phyloP scores from a whole-genome alignment of 306 rosid genomes.

The Echinosophora koreensis region DNA sequence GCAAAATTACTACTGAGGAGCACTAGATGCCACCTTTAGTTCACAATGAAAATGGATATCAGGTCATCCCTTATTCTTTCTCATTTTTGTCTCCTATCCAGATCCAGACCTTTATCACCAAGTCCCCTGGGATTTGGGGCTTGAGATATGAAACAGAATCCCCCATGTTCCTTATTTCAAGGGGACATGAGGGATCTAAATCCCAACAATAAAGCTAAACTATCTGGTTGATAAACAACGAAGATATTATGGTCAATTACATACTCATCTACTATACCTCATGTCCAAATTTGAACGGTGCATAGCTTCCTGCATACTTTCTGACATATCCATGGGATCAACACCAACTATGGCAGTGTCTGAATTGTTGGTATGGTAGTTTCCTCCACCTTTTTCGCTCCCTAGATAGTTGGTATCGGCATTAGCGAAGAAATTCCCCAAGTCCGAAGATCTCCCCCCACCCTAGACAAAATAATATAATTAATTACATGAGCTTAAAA shows the following conservation, averaged over 20 bases:
- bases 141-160: constrained; percentile 16
- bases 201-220: constrained; percentile 13
- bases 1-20: constrained; percentile 32
- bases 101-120: constrained; percentile 19
- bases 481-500: constrained; percentile 38
- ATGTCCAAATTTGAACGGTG: constrained; percentile 94
- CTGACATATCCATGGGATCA: constrained; percentile 97
- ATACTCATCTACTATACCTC: constrained; percentile 72
- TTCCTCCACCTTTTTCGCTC: constrained; percentile 67
- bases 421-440: constrained; percentile 87
- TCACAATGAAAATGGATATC: constrained; percentile 15
- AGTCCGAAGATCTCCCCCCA: constrained; percentile 77
- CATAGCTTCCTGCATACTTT: constrained; percentile 99
- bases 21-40: constrained; percentile 20
- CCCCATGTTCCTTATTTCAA: constrained; percentile 34
- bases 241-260: constrained; percentile 43
- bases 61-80: constrained; percentile 21
- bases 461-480: constrained; percentile 66
- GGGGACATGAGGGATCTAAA: constrained; percentile 31
- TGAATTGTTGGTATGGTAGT: constrained; percentile 55
- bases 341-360: constrained; percentile 57
- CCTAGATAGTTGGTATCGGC: constrained; percentile 81
- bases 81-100: constrained; percentile 6
- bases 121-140: constrained; percentile 9
- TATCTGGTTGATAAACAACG: constrained; percentile 6